Conservation (phyloP, 257 asterid species). For the Cordia subcordata region DNA sequence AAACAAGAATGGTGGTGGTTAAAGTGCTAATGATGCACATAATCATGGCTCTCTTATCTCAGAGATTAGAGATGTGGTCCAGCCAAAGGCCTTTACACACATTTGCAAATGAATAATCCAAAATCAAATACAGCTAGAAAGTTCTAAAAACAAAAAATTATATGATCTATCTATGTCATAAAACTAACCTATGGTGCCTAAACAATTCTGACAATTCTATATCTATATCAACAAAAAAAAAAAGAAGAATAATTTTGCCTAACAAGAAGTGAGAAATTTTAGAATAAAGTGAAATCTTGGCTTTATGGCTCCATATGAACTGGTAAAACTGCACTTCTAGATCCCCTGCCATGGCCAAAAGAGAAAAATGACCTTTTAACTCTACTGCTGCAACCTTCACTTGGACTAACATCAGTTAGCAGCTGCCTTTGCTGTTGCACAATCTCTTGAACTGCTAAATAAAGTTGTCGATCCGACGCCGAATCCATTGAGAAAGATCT, state of each 20-base stretch:
- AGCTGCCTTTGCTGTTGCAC: conserved; percentile 13
- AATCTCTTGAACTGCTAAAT: conserved; percentile 61
- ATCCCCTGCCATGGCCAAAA: conserved; percentile 66
- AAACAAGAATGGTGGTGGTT: conserved; percentile 16
- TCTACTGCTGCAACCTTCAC: conserved; percentile 48
- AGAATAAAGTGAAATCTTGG: no score
- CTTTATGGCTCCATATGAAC: conserved; percentile 26
- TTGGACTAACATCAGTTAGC: not conserved
- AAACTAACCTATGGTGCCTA: not conserved
- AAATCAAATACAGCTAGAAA: not conserved
- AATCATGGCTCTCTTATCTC: conserved; percentile 47
- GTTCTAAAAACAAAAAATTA: conserved; percentile 21
- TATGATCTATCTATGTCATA: conserved; percentile 13
- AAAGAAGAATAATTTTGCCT: not conserved
- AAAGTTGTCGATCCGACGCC: conserved; percentile 59
- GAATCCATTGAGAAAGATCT: conserved; percentile 95
- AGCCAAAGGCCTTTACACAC: not conserved
- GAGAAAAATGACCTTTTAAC: conserved; percentile 66
- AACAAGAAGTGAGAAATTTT: not conserved
- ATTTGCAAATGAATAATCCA: not conserved
- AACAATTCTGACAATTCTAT: conserved; percentile 5
- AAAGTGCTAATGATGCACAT: conserved; percentile 41
- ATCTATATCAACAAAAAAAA: conserved; percentile 7
- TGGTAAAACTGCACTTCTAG: conserved; percentile 73
- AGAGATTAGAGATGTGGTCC: conserved; percentile 40